Conservation (phyloP, 2,329 filamentous ascomycete species). For the Graphilbum fragrans region DNA sequence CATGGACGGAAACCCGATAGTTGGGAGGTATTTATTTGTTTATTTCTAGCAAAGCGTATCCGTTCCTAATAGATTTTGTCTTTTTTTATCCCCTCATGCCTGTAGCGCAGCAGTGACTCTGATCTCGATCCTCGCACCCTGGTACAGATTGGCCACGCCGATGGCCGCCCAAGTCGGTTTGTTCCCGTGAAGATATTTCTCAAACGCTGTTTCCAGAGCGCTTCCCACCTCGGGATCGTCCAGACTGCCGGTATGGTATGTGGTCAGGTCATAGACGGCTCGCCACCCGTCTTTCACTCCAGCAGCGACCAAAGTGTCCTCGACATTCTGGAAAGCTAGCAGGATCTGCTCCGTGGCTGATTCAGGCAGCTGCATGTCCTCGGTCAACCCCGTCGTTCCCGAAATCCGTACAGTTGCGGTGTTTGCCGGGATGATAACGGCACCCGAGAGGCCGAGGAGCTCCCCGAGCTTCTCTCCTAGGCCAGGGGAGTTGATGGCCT, state of each 20-base stretch:
- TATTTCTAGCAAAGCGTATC: too few relatives aligned
- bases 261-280: conserved; percentile 2
- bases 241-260: not conserved
- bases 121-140: not conserved
- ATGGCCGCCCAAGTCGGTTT: conserved; percentile 1
- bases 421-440: conserved; percentile 1
- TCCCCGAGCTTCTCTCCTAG: conserved; percentile 1
- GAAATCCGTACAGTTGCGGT: not conserved
- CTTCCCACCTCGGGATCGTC: not conserved
- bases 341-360: not conserved
- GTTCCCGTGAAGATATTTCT: not conserved
- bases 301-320: conserved; percentile 1
- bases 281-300: conserved; percentile 1
- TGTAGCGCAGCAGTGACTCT: not conserved
- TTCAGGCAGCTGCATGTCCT: not conserved
- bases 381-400: not conserved
- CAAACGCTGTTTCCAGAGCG: not conserved
- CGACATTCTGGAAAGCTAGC: conserved; percentile 3
- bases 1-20: too few relatives aligned
- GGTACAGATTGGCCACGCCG: not conserved
- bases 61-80: too few relatives aligned
- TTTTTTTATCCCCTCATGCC: not conserved
- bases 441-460: not conserved
- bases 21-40: too few relatives aligned
- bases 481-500: conserved; percentile 1